Percentiles rank a stretch among this genome's conserved stretches.
Evolutionary conservation across 495 filamentous ascomycete genomes (phyloP).

Genomic region (Hypoxylon crocopeplum): DNA sequence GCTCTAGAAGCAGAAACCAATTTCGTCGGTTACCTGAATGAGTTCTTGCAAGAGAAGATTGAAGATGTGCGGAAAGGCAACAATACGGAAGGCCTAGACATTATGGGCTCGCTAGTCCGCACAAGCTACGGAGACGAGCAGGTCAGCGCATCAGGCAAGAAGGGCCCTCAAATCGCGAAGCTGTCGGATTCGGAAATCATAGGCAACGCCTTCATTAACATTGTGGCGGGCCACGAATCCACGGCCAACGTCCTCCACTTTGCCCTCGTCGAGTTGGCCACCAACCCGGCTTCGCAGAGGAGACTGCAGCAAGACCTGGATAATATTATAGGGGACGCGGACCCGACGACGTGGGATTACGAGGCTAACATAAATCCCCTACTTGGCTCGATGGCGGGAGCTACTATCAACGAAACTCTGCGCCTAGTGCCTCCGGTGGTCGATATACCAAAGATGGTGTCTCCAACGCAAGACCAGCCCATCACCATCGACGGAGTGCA

Average conservation of each 20-base stretch:
- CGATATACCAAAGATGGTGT: slow-evolving; percentile 65
- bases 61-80: slow-evolving; percentile 55
- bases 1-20: slow-evolving; percentile 62
- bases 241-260: slow-evolving; percentile 72
- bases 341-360: slow-evolving; percentile 67
- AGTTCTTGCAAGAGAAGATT: slow-evolving; percentile 64
- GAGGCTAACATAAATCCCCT: slow-evolving; percentile 62
- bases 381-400: slow-evolving; percentile 67
- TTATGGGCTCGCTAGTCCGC: slow-evolving; percentile 65
- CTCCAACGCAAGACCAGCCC: slow-evolving; percentile 53
- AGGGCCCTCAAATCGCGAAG: slow-evolving; percentile 28
- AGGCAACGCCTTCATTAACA: slow-evolving; percentile 74
- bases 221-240: slow-evolving; percentile 76
- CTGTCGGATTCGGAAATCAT: slow-evolving; percentile 66
- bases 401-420: slow-evolving; percentile 72
- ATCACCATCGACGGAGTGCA: slow-evolving; percentile 58
- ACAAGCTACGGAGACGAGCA: slow-evolving; percentile 48
- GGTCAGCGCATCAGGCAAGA: slow-evolving; percentile 14
- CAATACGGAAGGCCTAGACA: slow-evolving; percentile 61
- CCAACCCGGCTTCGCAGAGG: slow-evolving; percentile 62
- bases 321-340: slow-evolving; percentile 54
- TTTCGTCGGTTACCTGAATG: slow-evolving; percentile 69
- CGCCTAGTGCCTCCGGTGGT: slow-evolving; percentile 67
- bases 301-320: slow-evolving; percentile 69
- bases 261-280: slow-evolving; percentile 65